Percentiles rank a stretch among this genome's conserved stretches.
Evolutionary conservation across 1,139 yeast genomes (phyloP).

Genomic region (Torulaspora pretoriensis): DNA sequence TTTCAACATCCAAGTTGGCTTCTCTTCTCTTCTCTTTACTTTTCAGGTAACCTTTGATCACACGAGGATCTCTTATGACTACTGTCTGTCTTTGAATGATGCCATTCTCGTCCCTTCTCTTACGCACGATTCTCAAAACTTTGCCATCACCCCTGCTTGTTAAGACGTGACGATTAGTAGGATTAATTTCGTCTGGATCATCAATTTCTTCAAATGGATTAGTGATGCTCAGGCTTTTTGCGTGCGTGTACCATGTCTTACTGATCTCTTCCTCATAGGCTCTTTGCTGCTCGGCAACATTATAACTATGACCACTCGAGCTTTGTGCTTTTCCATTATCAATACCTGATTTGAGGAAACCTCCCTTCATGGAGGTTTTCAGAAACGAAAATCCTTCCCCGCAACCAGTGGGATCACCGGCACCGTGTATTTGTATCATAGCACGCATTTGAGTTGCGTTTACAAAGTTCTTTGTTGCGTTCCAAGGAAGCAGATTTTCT

Average conservation of each 20-base stretch:
- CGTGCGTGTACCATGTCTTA: conserved; percentile 88
- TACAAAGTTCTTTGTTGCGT: conserved; percentile 79
- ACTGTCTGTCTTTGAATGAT: conserved; percentile 80
- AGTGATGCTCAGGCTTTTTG: conserved; percentile 52
- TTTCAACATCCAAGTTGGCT: conserved; percentile 35
- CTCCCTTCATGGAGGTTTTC: conserved; percentile 92
- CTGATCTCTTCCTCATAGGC: conserved; percentile 88
- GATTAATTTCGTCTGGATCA: conserved; percentile 36
- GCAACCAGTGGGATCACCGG: conserved; percentile 92
- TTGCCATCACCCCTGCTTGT: conserved; percentile 37
- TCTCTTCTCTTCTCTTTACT: conserved; percentile 73
- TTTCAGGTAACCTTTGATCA: conserved; percentile 79
- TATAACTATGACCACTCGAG: conserved; percentile 61
- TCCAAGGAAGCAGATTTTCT: conserved; percentile 94
- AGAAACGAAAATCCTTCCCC: conserved; percentile 89
- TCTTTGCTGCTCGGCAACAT: conserved; percentile 84
- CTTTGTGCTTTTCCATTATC: conserved; percentile 24
- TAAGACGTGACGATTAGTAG: conserved; percentile 34
- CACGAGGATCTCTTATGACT: conserved; percentile 74
- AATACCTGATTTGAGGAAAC: conserved; percentile 62
- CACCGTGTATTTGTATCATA: conserved; percentile 94
- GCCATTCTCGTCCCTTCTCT: conserved; percentile 80
- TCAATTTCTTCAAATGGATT: conserved; percentile 43
- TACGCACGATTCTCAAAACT: conserved; percentile 71
- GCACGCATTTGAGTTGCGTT: conserved; percentile 96